A percentile compares a stretch with the other conserved stretches of the same genome.
Conservation (phyloP, 495 filamentous ascomycete species). For the Xylaria acuta region DNA sequence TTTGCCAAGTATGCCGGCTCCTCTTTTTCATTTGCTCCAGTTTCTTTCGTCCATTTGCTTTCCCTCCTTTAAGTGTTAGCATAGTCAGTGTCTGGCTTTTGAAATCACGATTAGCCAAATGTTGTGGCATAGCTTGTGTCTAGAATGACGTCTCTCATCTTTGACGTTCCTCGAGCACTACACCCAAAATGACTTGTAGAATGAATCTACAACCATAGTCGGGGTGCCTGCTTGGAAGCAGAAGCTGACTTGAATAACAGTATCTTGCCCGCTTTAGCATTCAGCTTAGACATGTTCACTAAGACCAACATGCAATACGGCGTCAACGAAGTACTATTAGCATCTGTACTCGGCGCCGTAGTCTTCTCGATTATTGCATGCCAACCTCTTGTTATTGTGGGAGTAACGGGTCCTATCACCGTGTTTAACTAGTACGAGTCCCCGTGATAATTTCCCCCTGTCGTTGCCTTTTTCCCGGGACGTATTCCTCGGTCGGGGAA, state of each 20-base stretch:
- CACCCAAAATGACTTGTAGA: neutral
- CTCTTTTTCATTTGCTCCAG: neutral
- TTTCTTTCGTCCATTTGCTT: slow-evolving; percentile 13
- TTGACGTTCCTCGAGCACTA: neutral
- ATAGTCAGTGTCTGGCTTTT: neutral
- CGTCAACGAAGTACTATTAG: slow-evolving; percentile 82
- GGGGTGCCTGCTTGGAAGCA: neutral
- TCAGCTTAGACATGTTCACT: slow-evolving; percentile 84
- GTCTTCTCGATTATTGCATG: slow-evolving; percentile 78
- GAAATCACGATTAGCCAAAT: neutral
- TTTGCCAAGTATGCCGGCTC: slow-evolving; percentile 74
- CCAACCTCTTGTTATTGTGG: slow-evolving; percentile 86
- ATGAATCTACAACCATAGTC: neutral
- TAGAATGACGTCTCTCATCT: neutral
- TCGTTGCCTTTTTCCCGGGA: neutral
- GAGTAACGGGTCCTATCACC: slow-evolving; percentile 87
- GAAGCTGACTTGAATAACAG: slow-evolving; percentile 48
- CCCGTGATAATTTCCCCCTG: neutral
- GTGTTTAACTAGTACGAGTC: slow-evolving; percentile 77
- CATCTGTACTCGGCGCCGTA: slow-evolving; percentile 77
- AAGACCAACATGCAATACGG: slow-evolving; percentile 81
- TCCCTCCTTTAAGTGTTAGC: neutral
- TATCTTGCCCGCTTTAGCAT: slow-evolving; percentile 81
- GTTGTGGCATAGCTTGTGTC: neutral
- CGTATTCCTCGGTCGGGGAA: neutral